phyloP scores from a whole-genome alignment of 805 yeast genomes.

The Wickerhamiella kurtzmanii region DNA sequence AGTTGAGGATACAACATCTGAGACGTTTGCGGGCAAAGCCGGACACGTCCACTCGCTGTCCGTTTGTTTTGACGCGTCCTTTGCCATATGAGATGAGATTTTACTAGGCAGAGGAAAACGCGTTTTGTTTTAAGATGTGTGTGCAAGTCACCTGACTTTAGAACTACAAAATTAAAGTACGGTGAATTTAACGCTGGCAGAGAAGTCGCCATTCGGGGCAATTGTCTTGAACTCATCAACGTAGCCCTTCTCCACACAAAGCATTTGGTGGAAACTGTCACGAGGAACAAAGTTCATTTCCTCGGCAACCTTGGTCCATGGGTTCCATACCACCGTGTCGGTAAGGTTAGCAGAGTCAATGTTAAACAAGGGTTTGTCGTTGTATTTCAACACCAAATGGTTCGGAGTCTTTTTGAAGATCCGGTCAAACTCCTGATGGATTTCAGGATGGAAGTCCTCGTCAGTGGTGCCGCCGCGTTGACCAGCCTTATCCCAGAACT shows the following conservation, averaged over 20 bases:
- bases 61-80: neutral
- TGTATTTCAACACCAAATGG: neutral
- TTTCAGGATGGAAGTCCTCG: neutral
- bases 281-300: neutral
- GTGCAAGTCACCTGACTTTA: neutral
- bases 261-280: neutral
- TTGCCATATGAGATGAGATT: neutral
- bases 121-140: neutral
- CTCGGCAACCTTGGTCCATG: neutral
- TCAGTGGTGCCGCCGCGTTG: neutral
- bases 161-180: neutral
- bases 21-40: neutral
- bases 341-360: neutral
- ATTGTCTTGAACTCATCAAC: neutral
- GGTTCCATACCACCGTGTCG: neutral
- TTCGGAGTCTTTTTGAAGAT: neutral
- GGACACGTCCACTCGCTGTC: constrained; percentile 1
- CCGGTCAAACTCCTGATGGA: neutral
- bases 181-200: neutral
- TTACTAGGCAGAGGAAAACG: neutral
- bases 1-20: constrained; percentile 16
- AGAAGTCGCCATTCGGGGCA: neutral
- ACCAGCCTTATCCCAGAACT: neutral
- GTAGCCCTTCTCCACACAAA: neutral
- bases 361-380: neutral